Evolutionary conservation across 306 rosid species (phyloP), one percentile per base, ranked within the genome.

Genomic region (Glycine tomentella): DNA sequence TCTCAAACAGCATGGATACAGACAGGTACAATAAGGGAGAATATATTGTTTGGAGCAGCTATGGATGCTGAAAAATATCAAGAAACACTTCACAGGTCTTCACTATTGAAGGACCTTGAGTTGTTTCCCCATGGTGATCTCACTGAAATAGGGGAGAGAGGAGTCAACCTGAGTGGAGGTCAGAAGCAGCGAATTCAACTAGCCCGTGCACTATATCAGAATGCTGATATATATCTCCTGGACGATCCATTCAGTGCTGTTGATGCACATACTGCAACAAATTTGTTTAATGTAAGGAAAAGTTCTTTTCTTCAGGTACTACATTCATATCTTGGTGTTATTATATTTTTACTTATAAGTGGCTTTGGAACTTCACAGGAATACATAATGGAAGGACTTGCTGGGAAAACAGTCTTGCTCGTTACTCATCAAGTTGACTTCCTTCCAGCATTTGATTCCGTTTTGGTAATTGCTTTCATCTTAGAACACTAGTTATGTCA

Each of bases 381-480:
- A 67, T 94, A 94, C 84, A 89, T 94, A 9, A 86, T 88, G 90
- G 91, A 90, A 84, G 97, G 92, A 51, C 97, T 94, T 80, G 77
- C 84, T 6, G 88, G 83, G 57, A 94, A 94, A 86, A 88, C 91
- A 7, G 92, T 94, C 65, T 83, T 94, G 82, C 97, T 94, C 8
- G 98, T 94, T 81, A 94, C 97, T 67, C 98, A 94, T 89, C 98
- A 94, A 94, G 97, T 94, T 83, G 98, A 94, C 63, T 94, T 94
- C 86, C 90, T 94, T 65, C 97, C 97, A 20, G 93, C 91, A 38
- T 92, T 94, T 83, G 92, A 94, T 75, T 85, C 87, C 75, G 82
- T 94, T 51, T 77, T 92, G 98, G 98, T 94, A 81, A 93, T 87
- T 81, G 46, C 34, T 61, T n/a, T 25, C 31, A 25, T 25, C 31